Evolutionary conservation across 2,329 filamentous ascomycete genomes (phyloP).

Genomic region (Didymella arachidicola): DNA sequence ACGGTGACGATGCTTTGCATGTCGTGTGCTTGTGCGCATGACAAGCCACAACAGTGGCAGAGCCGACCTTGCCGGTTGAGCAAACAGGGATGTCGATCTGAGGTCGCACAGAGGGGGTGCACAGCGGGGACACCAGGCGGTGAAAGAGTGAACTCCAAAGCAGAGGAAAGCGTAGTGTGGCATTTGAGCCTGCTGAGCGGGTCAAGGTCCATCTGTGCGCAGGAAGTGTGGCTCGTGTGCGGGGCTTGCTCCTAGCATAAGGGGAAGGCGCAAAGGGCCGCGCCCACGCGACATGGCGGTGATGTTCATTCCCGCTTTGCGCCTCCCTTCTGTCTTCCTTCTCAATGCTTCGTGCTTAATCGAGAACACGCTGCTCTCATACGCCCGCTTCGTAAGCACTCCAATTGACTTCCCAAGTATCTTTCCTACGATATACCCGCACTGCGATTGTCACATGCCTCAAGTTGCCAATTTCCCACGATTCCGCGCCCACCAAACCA

Average conservation of each 20-base stretch:
- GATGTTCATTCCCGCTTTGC: conserved; percentile 13
- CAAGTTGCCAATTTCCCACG: conserved; percentile 1
- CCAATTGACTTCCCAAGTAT: conserved; percentile 5
- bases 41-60: conserved; percentile 20
- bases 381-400: conserved; percentile 6
- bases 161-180: conserved; percentile 1
- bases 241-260: conserved; percentile 14
- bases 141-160: background rate
- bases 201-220: conserved; percentile 6
- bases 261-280: conserved; percentile 13
- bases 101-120: conserved; percentile 3
- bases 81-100: conserved; percentile 2
- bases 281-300: conserved; percentile 20
- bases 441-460: conserved; percentile 17
- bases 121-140: background rate
- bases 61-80: conserved; percentile 12
- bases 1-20: conserved; percentile 20
- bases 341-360: conserved; percentile 1
- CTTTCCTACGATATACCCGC: background rate
- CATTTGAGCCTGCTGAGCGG: conserved; percentile 1
- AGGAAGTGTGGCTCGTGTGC: conserved; percentile 12
- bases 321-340: conserved; percentile 9
- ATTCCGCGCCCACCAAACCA: conserved; percentile 18
- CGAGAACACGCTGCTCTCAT: background rate
- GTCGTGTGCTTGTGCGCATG: conserved; percentile 13